Evolutionary conservation across 371 early-diverging fungal species (phyloP).

Genomic region (Smittium culicis): DNA sequence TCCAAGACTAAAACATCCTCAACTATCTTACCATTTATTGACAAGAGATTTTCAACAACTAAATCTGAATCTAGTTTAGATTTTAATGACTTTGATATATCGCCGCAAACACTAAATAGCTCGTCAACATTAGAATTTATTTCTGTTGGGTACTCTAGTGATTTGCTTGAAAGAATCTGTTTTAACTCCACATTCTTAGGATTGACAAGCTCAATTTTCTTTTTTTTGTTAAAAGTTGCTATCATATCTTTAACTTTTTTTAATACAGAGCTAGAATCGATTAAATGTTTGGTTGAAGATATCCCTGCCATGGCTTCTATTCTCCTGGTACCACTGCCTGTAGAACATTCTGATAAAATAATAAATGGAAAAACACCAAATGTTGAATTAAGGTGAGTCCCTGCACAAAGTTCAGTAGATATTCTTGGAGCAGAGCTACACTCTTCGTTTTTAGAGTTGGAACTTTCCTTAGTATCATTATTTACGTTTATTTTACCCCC

Average conservation of each 20-base stretch:
- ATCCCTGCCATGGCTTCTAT: conserved; percentile 62
- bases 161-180: not conserved
- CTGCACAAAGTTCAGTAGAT: conserved; percentile 59
- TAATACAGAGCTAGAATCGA: conserved; percentile 10
- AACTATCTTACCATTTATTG: not conserved
- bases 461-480: too few species aligned
- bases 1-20: not conserved
- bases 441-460: conserved; percentile 6
- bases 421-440: conserved; percentile 31
- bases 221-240: not conserved
- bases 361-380: conserved; percentile 52
- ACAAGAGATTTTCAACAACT: not conserved
- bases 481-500: not conserved
- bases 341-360: conserved; percentile 48
- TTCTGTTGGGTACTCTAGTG: not conserved
- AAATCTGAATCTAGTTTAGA: not conserved
- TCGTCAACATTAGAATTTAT: not conserved
- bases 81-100: not conserved
- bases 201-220: not conserved
- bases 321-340: conserved; percentile 59
- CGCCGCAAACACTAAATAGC: not conserved
- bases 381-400: conserved; percentile 54
- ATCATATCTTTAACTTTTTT: not conserved
- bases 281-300: conserved; percentile 38
- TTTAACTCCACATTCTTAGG: not conserved